Percentiles rank a stretch among this genome's conserved stretches.
These are phyloP conservation scores for Metrosideros polymorpha DNA, from an alignment of 441 rosid species.

Conservation along the genomic window DNA sequence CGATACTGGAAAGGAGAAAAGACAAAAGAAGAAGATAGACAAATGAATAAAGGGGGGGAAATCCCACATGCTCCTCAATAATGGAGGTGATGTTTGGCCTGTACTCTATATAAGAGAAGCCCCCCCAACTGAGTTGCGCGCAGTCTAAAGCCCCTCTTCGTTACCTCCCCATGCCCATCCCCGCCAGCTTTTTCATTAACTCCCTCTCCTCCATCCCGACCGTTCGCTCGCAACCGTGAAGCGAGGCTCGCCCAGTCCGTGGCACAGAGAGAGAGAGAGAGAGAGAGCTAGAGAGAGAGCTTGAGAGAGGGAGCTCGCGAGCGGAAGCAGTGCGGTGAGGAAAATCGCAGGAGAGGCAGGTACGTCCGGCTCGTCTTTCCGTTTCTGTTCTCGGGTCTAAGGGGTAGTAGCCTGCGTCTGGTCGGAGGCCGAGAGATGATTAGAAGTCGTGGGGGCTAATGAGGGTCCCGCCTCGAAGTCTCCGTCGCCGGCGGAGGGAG, in stretches of 20 bases:
- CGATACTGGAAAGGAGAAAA: not conserved
- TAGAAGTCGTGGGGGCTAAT: rapidly evolving
- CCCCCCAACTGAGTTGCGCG: not conserved
- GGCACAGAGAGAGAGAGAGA: not conserved
- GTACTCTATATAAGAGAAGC: not conserved
- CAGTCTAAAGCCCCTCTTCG: not conserved
- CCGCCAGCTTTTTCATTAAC: not conserved
- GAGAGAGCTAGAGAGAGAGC: not conserved
- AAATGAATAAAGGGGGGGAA: not conserved
- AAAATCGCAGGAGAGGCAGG: not conserved
- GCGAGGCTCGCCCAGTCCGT: not conserved
- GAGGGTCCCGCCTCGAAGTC: not conserved
- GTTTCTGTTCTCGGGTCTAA: not conserved
- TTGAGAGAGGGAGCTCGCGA: not conserved
- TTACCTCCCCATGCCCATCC: not conserved
- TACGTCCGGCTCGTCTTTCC: not conserved
- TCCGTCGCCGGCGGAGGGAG: not conserved
- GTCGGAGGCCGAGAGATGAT: not conserved
- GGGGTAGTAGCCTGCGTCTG: not conserved
- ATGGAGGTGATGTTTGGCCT: not conserved
- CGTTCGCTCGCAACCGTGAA: not conserved
- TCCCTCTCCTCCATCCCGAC: not conserved
- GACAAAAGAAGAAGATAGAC: not conserved
- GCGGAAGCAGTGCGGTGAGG: no score
- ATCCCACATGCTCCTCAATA: not conserved